These are phyloP conservation scores for Backusella liffmaniae DNA, from an alignment of 192 early-diverging fungal species.

Conservation along the genomic window DNA sequence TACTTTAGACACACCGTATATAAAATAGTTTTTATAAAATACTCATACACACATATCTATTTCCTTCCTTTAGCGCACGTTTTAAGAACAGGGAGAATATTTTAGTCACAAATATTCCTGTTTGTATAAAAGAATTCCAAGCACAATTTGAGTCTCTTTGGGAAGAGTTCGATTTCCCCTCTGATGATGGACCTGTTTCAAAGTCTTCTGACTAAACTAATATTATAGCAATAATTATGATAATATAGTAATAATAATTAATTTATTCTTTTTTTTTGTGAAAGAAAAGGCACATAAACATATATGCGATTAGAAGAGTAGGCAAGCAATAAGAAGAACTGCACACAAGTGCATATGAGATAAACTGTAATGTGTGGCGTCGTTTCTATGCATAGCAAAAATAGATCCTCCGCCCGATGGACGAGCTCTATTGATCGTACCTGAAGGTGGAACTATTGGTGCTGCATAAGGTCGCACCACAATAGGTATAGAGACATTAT, in stretches of 20 bases:
- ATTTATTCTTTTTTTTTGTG: not conserved
- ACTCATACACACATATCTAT: not conserved
- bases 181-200: not conserved
- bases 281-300: not conserved
- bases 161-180: conserved; percentile 44
- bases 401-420: conserved; percentile 15
- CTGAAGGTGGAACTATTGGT: conserved; percentile 1
- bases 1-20: not conserved
- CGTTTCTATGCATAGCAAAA: conserved; percentile 13
- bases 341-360: conserved; percentile 1
- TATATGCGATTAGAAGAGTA: conserved; percentile 2
- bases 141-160: conserved; percentile 66
- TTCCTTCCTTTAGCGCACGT: conserved; percentile 46
- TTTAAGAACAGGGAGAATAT: conserved; percentile 69
- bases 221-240: not conserved
- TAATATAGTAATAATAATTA: not conserved
- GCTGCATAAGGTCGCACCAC: conserved; percentile 21
- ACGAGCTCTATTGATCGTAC: conserved; percentile 1
- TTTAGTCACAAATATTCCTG: conserved; percentile 60
- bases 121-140: conserved; percentile 55
- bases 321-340: not conserved
- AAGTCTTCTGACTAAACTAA: conserved; percentile 5
- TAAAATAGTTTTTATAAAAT: not conserved
- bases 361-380: conserved; percentile 7
- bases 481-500: conserved; percentile 28